Base-by-base conservation (phyloP, 495 filamentous ascomycete species). In the Patellaria atrata region DNA sequence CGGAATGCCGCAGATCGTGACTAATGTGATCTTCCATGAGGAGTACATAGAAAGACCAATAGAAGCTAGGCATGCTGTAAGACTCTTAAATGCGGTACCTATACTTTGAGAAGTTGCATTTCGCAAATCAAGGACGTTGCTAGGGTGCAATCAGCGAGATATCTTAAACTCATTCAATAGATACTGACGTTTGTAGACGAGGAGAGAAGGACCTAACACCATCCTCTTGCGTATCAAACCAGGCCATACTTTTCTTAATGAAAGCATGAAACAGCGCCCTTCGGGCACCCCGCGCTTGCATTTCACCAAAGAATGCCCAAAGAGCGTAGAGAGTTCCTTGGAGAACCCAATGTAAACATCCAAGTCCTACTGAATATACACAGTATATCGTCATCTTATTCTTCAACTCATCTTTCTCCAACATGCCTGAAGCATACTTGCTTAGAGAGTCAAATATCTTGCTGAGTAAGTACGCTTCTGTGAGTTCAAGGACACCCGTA, bases 1-100 rank as follows among this genome's bases (percentile, higher is more conserved):
- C 0, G 87, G 79, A n/a, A 82, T 61, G 0, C 75, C 76, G 0
- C 79, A 66, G 3, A 93, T 57, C 13, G 82, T 79, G n/a, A 89
- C 74, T 0, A 94, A 58, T 0, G 84, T 86, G 5, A 97, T 66
- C 32, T 77, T 73, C 82, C 78, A 94, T 0, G 82, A 85, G 37
- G 68, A 77, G 45, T 71, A 75, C 9, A 94, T 64, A 0, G 82
- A 82, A 5, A 94, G 55, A 3, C 53, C 60, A 3, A 94, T 60
- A 10, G 77, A 74, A 5, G 69, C 67, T 10, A 77, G 1, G 2
- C 70, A 63, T 23, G 73, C 70, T 15, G 75, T 64, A 2, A 68
- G 46, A 33, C 77, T 71, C 38, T 77, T 70, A 13, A 78, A 38
- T 1, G 75, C 46, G 37, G 75, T 70, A 2, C 83, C 86, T 0